Evolutionary conservation across 352 stramenopile genomes (phyloP), one percentile per base, ranked within the genome.

Genomic region (Elongisporangium anandrum): DNA sequence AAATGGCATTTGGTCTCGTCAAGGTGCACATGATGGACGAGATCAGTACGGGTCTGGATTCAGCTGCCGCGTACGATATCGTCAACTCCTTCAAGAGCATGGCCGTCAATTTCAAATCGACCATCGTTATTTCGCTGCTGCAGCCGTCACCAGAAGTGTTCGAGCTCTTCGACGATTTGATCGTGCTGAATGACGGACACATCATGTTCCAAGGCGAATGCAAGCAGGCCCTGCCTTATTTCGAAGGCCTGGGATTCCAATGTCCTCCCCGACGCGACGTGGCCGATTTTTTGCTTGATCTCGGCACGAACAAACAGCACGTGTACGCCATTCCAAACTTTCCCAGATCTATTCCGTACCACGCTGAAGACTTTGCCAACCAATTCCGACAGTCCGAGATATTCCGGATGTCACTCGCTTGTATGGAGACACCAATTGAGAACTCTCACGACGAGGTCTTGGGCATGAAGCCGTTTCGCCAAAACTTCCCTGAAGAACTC

Each of bases 111-210:
- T 75, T 93, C 47, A 73, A 77, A 29, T 60, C 64, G 22, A 90
- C 79, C 13, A 54, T 81, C 19, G 79, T 94, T 9, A 68, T 97
- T 13, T 89, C 87, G 9, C 65, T 98, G 19, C 65, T 97, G 22
- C 79, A 98, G 70, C 94, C 94, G n/a, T 77, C 94, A 19, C 95
- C 95, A 3, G 94, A 98, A 66, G 92, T 96, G 16, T 97, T 96
- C 52, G 81, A 84, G 16, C 72, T 98, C n/a, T 98, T 98, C 63
- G 95, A 98, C 70, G 87, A 98, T 49, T 68, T 98, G 4, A 79
- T 98, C 29, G 59, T 98, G 22, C 61, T 98, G 21, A 89, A 92
- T 64, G 75, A 95, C 50, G 93, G 94, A 17, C 65, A 78, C 48
- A 77, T 98, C 41, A 88, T 98, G 58, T 98, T 89, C 61, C 74